Evolutionary conservation across 2,329 filamentous ascomycete genomes (phyloP), one percentile per base, ranked within the genome.

Genomic region (Dryadomyces sulphureus): DNA sequence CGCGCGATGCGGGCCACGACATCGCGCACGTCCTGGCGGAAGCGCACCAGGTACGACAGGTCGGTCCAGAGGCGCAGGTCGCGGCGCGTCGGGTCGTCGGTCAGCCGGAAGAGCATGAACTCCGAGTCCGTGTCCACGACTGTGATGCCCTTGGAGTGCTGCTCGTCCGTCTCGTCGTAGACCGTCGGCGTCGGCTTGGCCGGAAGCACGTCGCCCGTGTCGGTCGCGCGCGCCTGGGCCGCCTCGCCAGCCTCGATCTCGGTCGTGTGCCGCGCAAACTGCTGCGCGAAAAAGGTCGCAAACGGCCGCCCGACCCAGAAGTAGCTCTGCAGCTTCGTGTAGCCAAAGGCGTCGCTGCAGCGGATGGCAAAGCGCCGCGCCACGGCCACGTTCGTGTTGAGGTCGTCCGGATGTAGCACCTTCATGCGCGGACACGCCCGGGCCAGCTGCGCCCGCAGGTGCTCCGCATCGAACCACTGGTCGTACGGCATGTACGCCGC

Each of bases 41-140:
- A 62, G 16, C 61, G 56, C 35, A 63, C 49, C 0, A 62, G 49
- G 47, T 56, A 49, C 0, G 53, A 46, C 5, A 63, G 50, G 43
- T 63, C 61, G 40, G 59, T 62, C 61, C 61, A 63, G 12, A 61
- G 47, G 3, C 50, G 54, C 7, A 63, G 47, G 30, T 63, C 61
- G 20, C 53, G 49, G 3, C 56, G 52, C 1, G 60, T 62, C 1
- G 61, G 55, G 50, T 63, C 61, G 49, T 63, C 61, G n/a, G 56
- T 62, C 40, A 63, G 50, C 42, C 58, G 54, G 49, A 56, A 63
- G n/a, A 62, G 38, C 17, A 62, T 48, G 46, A 63, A 63, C 41
- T 57, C 50, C 2, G 56, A 53, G 40, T 53, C 52, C 25, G 61
- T 56, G 14, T 49, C 46, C n/a, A 62, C 49, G 1, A 60, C 45